These are phyloP conservation scores for Mycena citricolor DNA, from an alignment of 1,284 basidiomycete genomes.

Conservation along the genomic window DNA sequence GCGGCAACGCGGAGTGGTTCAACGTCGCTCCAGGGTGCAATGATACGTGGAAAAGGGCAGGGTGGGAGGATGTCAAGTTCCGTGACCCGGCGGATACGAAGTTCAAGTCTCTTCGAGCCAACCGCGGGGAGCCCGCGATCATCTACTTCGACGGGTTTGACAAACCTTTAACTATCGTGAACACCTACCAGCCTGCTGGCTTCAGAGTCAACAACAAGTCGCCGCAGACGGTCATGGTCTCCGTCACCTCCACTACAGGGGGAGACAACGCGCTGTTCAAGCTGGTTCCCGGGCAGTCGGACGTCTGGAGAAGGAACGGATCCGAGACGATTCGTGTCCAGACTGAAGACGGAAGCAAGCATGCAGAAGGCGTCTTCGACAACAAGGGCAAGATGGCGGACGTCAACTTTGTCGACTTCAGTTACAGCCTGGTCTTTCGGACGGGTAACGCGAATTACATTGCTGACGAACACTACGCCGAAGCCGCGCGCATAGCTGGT, in stretches of 20 bases:
- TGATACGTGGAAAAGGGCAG: slow-evolving; percentile 2
- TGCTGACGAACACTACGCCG: slow-evolving; percentile 16
- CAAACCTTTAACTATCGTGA: slow-evolving; percentile 16
- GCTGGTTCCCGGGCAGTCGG: slow-evolving; percentile 10
- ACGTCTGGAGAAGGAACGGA: slow-evolving; percentile 2
- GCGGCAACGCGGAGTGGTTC: not conserved
- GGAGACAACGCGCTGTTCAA: slow-evolving; percentile 7
- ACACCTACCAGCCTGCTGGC: slow-evolving; percentile 17
- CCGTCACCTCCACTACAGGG: slow-evolving; percentile 15
- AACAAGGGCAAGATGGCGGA: slow-evolving; percentile 6
- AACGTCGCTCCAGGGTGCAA: slow-evolving; percentile 17
- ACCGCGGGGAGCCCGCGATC: slow-evolving; percentile 15
- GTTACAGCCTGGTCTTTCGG: slow-evolving; percentile 12
- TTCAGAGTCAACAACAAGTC: slow-evolving; percentile 19
- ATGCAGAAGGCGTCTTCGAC: slow-evolving; percentile 14
- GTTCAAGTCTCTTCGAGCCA: slow-evolving; percentile 13
- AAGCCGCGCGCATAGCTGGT: slow-evolving; percentile 19
- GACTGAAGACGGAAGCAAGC: slow-evolving; percentile 12
- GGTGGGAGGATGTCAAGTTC: slow-evolving; percentile 21
- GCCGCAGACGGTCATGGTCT: slow-evolving; percentile 12
- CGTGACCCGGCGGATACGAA: slow-evolving; percentile 6
- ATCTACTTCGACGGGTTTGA: slow-evolving; percentile 20
- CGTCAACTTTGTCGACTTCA: slow-evolving; percentile 20
- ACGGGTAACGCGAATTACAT: slow-evolving; percentile 15
- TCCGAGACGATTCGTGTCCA: slow-evolving; percentile 19